Evolutionary conservation across 148 eudicot species (phyloP).

Genomic region (Chenopodium formosanum): DNA sequence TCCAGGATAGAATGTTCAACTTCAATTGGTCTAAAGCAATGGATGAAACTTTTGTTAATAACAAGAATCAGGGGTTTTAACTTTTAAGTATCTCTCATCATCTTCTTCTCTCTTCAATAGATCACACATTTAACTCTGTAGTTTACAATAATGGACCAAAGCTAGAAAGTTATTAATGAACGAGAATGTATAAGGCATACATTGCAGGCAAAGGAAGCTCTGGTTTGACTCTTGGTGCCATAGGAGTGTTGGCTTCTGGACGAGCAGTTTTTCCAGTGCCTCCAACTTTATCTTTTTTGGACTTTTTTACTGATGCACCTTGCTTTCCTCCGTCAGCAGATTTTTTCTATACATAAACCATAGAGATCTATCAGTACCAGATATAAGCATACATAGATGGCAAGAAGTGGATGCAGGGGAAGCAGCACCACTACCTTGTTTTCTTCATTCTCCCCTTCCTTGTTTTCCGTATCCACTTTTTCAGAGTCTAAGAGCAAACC

Average conservation of each 20-base stretch:
- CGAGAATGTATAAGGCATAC: conserved; percentile 36
- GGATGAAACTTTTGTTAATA: background rate
- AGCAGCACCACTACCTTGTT: conserved; percentile 53
- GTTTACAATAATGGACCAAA: background rate
- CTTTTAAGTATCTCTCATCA: background rate
- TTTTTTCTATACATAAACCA: conserved; percentile 54
- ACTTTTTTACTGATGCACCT: conserved; percentile 71
- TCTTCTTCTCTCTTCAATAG: background rate
- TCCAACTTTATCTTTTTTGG: conserved; percentile 79
- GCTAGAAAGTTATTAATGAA: background rate
- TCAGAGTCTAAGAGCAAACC: conserved; percentile 72
- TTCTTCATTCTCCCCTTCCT: conserved; percentile 86
- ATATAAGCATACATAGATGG: background rate
- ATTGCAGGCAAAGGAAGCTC: conserved; percentile 85
- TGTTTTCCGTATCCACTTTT: conserved; percentile 72
- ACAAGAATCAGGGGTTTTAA: background rate
- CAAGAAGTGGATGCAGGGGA: conserved; percentile 9
- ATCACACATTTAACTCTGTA: background rate
- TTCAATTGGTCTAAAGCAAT: conserved; percentile 53
- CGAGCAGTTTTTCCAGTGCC: conserved; percentile 65
- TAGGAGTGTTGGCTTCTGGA: conserved; percentile 48
- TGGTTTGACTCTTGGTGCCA: conserved; percentile 88
- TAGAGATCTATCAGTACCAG: conserved; percentile 10
- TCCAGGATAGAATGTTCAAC: conserved; percentile 92
- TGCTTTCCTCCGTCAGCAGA: conserved; percentile 86